Evolutionary conservation across 441 rosid genomes (phyloP).

Genomic region (Aquilaria agallochum): DNA sequence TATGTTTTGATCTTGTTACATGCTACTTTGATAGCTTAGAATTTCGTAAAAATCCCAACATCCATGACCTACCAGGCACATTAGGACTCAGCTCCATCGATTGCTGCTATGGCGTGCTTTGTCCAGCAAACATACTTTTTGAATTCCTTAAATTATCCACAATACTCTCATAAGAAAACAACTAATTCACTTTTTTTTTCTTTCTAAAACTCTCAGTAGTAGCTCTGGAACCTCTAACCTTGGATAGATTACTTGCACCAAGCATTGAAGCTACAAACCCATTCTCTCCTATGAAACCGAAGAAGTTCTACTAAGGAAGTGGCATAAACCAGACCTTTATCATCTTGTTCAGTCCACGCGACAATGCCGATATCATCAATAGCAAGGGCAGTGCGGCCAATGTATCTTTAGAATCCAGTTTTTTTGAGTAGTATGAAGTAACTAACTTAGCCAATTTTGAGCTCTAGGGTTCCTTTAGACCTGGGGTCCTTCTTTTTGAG

Average conservation of each 20-base stretch:
- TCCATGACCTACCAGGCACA: constrained; percentile 28
- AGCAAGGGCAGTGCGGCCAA: constrained; percentile 57
- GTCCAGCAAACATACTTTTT: constrained; percentile 40
- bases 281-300: constrained; percentile 57
- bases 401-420: constrained; percentile 17
- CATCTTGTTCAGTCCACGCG: constrained; percentile 81
- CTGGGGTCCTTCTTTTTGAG: constrained; percentile 48
- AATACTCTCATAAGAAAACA: constrained; percentile 36
- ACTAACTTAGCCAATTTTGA: constrained; percentile 17
- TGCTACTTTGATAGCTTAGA: too few species aligned
- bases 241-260: constrained; percentile 77
- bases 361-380: constrained; percentile 84
- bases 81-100: constrained; percentile 59
- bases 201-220: constrained; percentile 35
- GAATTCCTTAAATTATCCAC: constrained; percentile 38
- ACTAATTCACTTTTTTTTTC: constrained; percentile 42
- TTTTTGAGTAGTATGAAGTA: constrained; percentile 30
- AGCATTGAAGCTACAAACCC: constrained; percentile 35
- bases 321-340: constrained; percentile 89
- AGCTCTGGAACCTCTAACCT: constrained; percentile 26
- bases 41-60: too few species aligned
- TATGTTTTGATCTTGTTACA: too few species aligned
- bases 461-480: constrained; percentile 36
- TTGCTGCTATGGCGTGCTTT: constrained; percentile 24
- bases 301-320: constrained; percentile 79